Evolutionary conservation across 2,329 filamentous ascomycete species (phyloP), one percentile per base, ranked within the genome.

Genomic region (Aspergillus awamori): DNA sequence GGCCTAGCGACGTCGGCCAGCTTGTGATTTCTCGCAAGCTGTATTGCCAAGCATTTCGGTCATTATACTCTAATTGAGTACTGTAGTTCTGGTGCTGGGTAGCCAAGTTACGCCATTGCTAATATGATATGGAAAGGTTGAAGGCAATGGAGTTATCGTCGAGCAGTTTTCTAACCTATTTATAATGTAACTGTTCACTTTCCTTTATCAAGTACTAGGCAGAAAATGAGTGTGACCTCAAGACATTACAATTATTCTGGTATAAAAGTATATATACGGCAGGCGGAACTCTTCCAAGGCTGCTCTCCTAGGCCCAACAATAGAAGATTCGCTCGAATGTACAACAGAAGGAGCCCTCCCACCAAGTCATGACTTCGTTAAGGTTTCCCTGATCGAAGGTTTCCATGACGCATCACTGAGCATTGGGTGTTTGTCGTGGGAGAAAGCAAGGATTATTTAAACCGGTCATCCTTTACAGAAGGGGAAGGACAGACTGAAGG

Each of bases 321-420:
- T 20, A 36, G 41, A 54, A 41, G 47, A 53, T 28, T 51, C 17
- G 13, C 47, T 49, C 24, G 30, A 43, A 57, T 48, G 55, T 58
- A 54, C 17, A 58, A 41, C 36, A 30, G 36, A 41, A 60, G 45
- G 45, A 43, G 33, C 47, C 36, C 53, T 39, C 56, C 47, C 62
- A 61, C 48, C 49, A 36, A 54, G 17, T 49, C 53, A 60, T 57
- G 60, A 41, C 47, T 58, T 60, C 51, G 8, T 38, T n/a, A 17
- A 53, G 30, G 51, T 57, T 38, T 55, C 43, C 52, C 53, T 15
- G 41, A 45, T 45, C 30, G 33, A 43, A 60, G 49, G 33, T 20
- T 53, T 56, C 22, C 49, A 56, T 60, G 30, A 60, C 43, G 30
- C 53, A 47, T 52, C 45, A 53, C 54, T n/a, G 33, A 24, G 36